Evolutionary conservation across 768 basidiomycete species (phyloP).

Genomic region (Russula dissimulans): DNA sequence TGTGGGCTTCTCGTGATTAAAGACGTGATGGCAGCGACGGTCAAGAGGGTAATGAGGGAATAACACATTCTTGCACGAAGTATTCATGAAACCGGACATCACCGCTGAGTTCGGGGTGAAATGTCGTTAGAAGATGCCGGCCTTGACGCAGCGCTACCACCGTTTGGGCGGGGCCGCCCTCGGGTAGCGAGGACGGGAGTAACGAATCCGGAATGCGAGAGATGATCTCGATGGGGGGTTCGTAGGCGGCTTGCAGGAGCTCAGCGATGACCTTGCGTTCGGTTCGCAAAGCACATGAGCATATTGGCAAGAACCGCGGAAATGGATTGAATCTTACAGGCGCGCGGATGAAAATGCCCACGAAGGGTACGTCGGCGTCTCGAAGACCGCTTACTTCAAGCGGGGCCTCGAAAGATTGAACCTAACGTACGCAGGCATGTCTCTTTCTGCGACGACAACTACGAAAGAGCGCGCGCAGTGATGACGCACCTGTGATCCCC

Average conservation of each 20-base stretch:
- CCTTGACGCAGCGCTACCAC: conserved; percentile 86
- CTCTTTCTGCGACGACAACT: too few species aligned
- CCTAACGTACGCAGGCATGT: conserved; percentile 30
- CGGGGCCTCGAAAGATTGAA: conserved; percentile 85
- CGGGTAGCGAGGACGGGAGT: conserved; percentile 26
- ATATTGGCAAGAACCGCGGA: background rate
- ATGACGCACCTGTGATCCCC: conserved; percentile 74
- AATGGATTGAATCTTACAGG: conserved; percentile 43
- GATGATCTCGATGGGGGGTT: conserved; percentile 57
- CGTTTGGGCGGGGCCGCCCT: conserved; percentile 42
- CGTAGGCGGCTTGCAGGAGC: conserved; percentile 37
- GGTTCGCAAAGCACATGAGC: background rate
- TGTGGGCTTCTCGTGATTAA: background rate
- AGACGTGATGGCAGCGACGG: background rate
- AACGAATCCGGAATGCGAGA: conserved; percentile 54
- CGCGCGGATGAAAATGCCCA: conserved; percentile 89
- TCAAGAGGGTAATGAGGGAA: conserved; percentile 23
- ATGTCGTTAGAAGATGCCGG: conserved; percentile 74
- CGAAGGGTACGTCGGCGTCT: conserved; percentile 53
- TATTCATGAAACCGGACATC: conserved; percentile 90
- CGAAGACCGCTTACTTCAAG: conserved; percentile 56
- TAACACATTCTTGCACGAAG: conserved; percentile 70
- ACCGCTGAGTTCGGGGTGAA: conserved; percentile 87
- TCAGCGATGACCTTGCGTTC: conserved; percentile 50
- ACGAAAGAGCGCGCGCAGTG: too few species aligned